Evolutionary conservation across 768 basidiomycete species (phyloP).

Genomic region (Lepiota venenata): DNA sequence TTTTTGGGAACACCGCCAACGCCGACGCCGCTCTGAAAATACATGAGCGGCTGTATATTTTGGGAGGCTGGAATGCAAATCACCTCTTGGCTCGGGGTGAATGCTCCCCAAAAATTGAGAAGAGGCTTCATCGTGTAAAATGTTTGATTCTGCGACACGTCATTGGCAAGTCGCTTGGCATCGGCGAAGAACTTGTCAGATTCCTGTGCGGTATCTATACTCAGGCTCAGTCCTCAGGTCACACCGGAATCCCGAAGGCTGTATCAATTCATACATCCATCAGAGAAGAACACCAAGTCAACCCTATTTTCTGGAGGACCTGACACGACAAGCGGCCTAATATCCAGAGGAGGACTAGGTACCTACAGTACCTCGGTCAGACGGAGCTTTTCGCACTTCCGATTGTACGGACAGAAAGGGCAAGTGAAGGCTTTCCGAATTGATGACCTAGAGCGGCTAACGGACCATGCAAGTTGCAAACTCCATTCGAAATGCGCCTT

Average conservation of each 20-base stretch:
- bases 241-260: neutral
- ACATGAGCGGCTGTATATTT: neutral
- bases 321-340: constrained; percentile 55
- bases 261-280: constrained; percentile 57
- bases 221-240: neutral
- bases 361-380: neutral
- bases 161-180: constrained; percentile 60
- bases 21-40: constrained; percentile 65
- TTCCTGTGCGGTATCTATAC: constrained; percentile 53
- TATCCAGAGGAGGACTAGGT: constrained; percentile 42
- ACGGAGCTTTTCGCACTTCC: neutral
- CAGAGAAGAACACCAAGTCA: constrained; percentile 73
- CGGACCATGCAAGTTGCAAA: constrained; percentile 7
- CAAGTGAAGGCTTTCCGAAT: neutral
- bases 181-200: constrained; percentile 63
- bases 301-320: constrained; percentile 65
- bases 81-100: constrained; percentile 72
- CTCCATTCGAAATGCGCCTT: neutral
- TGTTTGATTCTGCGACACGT: constrained; percentile 71
- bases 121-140: constrained; percentile 74
- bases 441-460: neutral
- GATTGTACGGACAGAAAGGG: constrained; percentile 3
- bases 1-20: constrained; percentile 65
- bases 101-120: constrained; percentile 81
- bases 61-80: neutral